Base-by-base conservation (phyloP, 116 monocot genomes). In the Dioscorea cayenensis region DNA sequence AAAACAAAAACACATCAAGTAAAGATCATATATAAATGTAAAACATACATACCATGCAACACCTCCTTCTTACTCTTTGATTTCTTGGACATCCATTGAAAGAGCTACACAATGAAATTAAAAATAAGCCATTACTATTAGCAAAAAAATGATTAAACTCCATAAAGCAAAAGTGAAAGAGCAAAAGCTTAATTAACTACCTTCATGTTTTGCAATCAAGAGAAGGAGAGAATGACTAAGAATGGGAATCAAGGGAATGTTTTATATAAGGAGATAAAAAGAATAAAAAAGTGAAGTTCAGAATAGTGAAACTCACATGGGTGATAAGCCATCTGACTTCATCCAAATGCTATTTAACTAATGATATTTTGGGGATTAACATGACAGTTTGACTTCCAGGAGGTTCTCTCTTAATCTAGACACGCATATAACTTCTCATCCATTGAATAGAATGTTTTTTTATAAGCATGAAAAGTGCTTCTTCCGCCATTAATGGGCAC, bases 281-380 rank as follows among this genome's bases (percentile, higher is more conserved):
- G 21, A 5, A 21, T 59, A 21, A 12, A 21, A 59, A 16, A 6
- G 10, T 16, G 10, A 16, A 16, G 6, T 62, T 62, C n/a, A 20
- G 27, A 21, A 9, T 5, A 20, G 5, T 23, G 23, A 22, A 20
- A 27, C 62, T 43, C 62, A 62, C 62, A 23, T 62, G 62, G 62
- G 62, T 21, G 62, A 62, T 27, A 62, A 62, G 21, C 62, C 62
- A 23, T 62, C 20, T 62, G n/a, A 62, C 20, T 62, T 62, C 25
- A 62, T 62, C 62, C 17, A 16, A 16, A 14, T 16, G 17, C 14
- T 55, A 19, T 55, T 55, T 55, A 55, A 55, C 14, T 18, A n/a
- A 55, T 12, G 55, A 55, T 55, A n/a, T 55, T 55, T n/a, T 55
- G 16, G 55, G n/a, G 55, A 55, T 55, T 16, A 55, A 2, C 55